These are phyloP conservation scores for Salvia splendens DNA, from an alignment of 257 asterid genomes.

Conservation along the genomic window DNA sequence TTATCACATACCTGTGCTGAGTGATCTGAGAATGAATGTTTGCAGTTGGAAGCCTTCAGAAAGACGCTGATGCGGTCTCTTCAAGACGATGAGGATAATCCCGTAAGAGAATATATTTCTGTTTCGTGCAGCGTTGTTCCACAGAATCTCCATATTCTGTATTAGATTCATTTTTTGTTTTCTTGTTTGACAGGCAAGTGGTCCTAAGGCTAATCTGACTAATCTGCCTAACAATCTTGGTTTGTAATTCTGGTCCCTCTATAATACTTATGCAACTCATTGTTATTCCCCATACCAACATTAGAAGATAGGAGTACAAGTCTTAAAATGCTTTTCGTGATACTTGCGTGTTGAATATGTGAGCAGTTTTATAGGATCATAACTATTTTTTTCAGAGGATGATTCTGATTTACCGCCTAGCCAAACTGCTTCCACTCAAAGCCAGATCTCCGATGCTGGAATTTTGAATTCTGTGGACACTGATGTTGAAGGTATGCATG, in stretches of 20 bases:
- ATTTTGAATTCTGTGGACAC: conserved; percentile 49
- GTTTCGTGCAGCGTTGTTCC: background rate
- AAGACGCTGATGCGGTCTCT: conserved; percentile 89
- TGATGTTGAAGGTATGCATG: conserved; percentile 56
- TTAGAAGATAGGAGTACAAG: too few relatives aligned
- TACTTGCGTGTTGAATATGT: background rate
- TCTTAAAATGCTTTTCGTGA: background rate
- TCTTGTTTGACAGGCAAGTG: conserved; percentile 51
- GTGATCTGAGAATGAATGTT: conserved; percentile 26
- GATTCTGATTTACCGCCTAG: conserved; percentile 49
- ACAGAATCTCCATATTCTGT: background rate
- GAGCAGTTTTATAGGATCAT: conserved; percentile 25
- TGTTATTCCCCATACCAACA: background rate
- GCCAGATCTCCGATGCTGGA: conserved; percentile 61
- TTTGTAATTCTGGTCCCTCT: conserved; percentile 31
- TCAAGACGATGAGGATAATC: conserved; percentile 72
- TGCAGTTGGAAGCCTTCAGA: conserved; percentile 85
- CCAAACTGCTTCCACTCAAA: conserved; percentile 44
- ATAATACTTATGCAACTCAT: background rate
- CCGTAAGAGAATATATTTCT: conserved; percentile 51
- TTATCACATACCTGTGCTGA: background rate
- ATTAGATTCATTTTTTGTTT: conserved; percentile 15
- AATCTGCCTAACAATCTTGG: conserved; percentile 45
- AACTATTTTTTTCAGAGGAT: conserved; percentile 47
- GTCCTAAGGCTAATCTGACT: conserved; percentile 37